Percentiles rank a stretch among this genome's conserved stretches.
phyloP scores from a whole-genome alignment of 2,329 filamentous ascomycete species.

The Gnomoniopsis smithogilvyi region DNA sequence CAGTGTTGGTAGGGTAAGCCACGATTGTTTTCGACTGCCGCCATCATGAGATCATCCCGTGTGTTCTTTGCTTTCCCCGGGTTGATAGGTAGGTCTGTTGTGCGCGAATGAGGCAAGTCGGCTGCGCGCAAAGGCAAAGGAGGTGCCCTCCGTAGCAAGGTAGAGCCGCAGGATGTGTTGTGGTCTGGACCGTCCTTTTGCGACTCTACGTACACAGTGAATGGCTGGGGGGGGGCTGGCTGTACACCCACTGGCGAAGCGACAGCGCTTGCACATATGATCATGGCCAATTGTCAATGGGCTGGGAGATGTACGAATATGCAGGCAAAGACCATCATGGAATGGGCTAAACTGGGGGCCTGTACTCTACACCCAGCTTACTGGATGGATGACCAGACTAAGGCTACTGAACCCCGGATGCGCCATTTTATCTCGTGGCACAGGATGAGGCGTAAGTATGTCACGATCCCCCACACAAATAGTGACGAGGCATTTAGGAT shows the following conservation, averaged over 20 bases:
- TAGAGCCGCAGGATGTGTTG: neutral
- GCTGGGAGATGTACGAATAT: neutral
- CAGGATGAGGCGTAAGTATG: neutral
- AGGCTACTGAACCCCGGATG: neutral
- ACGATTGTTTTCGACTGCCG: neutral
- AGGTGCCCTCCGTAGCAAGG: neutral
- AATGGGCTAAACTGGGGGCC: neutral
- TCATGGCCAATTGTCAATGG: neutral
- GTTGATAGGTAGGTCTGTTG: neutral
- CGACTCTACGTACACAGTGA: neutral
- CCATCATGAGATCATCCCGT: slow-evolving; percentile 2
- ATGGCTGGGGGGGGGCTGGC: neutral
- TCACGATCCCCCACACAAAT: neutral
- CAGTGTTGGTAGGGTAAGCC: neutral
- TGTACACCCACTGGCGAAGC: neutral
- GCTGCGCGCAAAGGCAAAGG: no score
- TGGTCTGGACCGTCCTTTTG: neutral
- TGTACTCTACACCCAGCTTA: neutral
- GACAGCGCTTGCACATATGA: neutral
- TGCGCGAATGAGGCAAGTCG: no score
- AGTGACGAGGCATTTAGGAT: neutral
- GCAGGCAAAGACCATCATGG: neutral
- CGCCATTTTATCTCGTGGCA: neutral
- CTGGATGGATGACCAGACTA: neutral
- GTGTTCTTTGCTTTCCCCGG: neutral